phyloP scores from a whole-genome alignment of 2,329 filamentous ascomycete species.

The Dothideomycetes sp. region DNA sequence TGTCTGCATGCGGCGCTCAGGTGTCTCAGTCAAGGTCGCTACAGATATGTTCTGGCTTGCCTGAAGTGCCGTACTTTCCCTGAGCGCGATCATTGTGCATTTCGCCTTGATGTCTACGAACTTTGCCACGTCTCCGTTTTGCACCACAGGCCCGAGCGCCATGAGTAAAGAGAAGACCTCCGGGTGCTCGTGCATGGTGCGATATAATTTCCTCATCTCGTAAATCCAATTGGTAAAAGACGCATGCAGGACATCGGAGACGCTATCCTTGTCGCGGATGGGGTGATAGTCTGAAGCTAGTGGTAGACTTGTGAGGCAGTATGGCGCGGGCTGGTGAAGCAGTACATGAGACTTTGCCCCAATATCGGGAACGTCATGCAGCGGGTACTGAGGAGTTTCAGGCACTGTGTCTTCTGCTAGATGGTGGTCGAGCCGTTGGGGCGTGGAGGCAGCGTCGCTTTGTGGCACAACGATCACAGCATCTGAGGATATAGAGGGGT shows the following conservation, averaged over 20 bases:
- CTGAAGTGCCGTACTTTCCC: neutral
- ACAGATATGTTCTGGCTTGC: neutral
- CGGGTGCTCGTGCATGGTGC: constrained; percentile 1
- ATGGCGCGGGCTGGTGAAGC: neutral
- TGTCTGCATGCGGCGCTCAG: constrained; percentile 1
- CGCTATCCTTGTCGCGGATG: neutral
- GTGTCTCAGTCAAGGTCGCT: neutral
- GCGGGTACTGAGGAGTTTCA: neutral
- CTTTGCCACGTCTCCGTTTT: neutral
- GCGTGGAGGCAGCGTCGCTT: neutral
- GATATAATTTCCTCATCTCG: constrained; percentile 2
- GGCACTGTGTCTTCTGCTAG: neutral
- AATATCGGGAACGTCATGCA: neutral
- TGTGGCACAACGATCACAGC: constrained; percentile 3
- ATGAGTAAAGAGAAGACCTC: constrained; percentile 2
- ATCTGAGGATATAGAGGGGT: too few species aligned
- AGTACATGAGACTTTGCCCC: neutral
- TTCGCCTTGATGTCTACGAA: constrained; percentile 6
- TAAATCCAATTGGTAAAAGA: constrained; percentile 4
- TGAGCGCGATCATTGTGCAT: constrained; percentile 1
- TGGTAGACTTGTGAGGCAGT: neutral
- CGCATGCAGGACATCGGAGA: neutral
- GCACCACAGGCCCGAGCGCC: constrained; percentile 1
- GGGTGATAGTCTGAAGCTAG: neutral
- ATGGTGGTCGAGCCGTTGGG: neutral